A percentile compares a stretch with the other conserved stretches of the same genome.
Conservation (phyloP, 2,329 filamentous ascomycete genomes). For the Ceratocystiopsis brevicomis region DNA sequence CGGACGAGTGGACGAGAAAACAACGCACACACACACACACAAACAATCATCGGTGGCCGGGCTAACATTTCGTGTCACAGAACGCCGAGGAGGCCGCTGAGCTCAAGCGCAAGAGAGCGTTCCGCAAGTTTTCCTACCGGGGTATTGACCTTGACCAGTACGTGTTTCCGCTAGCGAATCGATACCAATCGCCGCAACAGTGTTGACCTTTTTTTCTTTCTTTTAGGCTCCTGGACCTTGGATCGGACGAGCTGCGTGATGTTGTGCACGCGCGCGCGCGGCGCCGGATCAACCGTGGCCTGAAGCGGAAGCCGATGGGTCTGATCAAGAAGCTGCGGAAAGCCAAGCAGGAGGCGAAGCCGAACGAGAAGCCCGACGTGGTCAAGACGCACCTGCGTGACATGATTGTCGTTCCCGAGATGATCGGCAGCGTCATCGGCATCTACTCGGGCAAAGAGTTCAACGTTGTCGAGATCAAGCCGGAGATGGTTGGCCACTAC, state of each 20-base stretch:
- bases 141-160: constrained; percentile 99
- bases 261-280: constrained; percentile 98
- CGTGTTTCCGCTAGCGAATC: constrained; percentile 19
- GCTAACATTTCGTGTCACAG: constrained; percentile 23
- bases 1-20: too few relatives aligned
- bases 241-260: constrained; percentile 96
- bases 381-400: constrained; percentile 99
- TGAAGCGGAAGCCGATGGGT: constrained; percentile 99
- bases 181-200: too few relatives aligned
- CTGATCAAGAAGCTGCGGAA: constrained; percentile 99
- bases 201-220: not conserved
- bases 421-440: constrained; percentile 96
- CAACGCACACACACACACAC: too few relatives aligned
- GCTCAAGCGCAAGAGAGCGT: constrained; percentile 98
- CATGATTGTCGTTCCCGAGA: constrained; percentile 99
- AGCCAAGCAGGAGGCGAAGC: constrained; percentile 95
- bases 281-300: constrained; percentile 96
- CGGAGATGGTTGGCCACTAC: constrained; percentile 99
- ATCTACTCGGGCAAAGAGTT: constrained; percentile 99
- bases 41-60: too few relatives aligned
- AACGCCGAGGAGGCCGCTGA: constrained; percentile 96
- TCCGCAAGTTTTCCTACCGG: constrained; percentile 99
- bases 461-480: constrained; percentile 99
- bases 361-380: constrained; percentile 98
- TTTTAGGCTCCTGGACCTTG: constrained; percentile 86